Evolutionary conservation across 345 rosid genomes (phyloP).

Genomic region (Mallotus nudiflorus): DNA sequence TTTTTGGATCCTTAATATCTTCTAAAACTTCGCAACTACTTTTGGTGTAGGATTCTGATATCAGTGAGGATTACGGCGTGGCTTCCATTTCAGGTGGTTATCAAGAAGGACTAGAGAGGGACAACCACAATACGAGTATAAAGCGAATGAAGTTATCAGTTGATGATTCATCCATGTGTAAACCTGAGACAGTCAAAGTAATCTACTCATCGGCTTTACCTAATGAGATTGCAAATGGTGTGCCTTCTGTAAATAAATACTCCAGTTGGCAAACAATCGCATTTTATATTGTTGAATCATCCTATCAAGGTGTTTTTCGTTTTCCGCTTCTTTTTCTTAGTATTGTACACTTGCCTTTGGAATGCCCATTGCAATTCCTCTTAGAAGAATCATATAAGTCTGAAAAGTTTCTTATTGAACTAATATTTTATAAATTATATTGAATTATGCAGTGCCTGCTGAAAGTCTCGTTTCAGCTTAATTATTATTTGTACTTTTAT

Average conservation of each 20-base stretch:
- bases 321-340: too few species aligned
- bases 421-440: too few species aligned
- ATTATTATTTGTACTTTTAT: too few species aligned
- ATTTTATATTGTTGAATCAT: constrained; percentile 62
- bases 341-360: too few species aligned
- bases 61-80: constrained; percentile 31
- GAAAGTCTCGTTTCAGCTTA: too few species aligned
- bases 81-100: constrained; percentile 32
- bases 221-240: constrained; percentile 16
- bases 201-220: constrained; percentile 16
- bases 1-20: too few species aligned
- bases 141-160: constrained; percentile 55
- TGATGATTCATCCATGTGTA: constrained; percentile 25
- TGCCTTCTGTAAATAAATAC: constrained; percentile 28
- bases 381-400: too few species aligned
- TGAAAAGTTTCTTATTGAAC: too few species aligned
- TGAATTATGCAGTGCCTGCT: too few species aligned
- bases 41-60: constrained; percentile 28
- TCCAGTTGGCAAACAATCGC: constrained; percentile 30
- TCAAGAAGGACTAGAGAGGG: constrained; percentile 40
- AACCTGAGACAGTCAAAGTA: constrained; percentile 25
- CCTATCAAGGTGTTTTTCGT: constrained; percentile 54
- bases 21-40: too few species aligned
- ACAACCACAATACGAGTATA: constrained; percentile 32
- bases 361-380: too few species aligned